These are phyloP conservation scores for Tetrapisispora nanseiensis DNA, from an alignment of 805 yeast genomes.

Conservation along the genomic window DNA sequence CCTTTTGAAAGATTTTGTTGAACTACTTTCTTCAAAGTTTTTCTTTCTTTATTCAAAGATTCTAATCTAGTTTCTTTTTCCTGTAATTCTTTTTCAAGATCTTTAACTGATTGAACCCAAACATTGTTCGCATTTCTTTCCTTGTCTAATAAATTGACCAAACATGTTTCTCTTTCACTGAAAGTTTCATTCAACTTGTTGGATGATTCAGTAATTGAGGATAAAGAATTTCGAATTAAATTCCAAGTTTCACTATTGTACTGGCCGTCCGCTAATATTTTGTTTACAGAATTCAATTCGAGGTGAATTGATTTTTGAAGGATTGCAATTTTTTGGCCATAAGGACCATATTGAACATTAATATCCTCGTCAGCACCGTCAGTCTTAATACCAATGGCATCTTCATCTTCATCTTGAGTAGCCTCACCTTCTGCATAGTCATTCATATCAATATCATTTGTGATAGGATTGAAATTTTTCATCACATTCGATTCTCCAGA, in stretches of 20 bases:
- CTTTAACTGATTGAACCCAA: constrained; percentile 68
- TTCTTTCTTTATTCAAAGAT: constrained; percentile 52
- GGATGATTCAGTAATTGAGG: constrained; percentile 20
- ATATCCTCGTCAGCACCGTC: constrained; percentile 25
- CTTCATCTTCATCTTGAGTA: constrained; percentile 31
- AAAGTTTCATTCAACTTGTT: constrained; percentile 24
- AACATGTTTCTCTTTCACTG: constrained; percentile 33
- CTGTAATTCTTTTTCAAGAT: constrained; percentile 55
- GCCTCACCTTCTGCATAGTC: constrained; percentile 34
- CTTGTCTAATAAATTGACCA: constrained; percentile 43
- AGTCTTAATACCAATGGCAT: constrained; percentile 16
- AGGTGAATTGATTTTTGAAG: constrained; percentile 39
- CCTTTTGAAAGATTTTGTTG: constrained; percentile 28
- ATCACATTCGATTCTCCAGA: neutral
- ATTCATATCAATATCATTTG: constrained; percentile 24
- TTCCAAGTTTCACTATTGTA: constrained; percentile 16
- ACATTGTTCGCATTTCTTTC: constrained; percentile 60
- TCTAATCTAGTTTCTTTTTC: constrained; percentile 52
- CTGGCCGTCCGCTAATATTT: constrained; percentile 28
- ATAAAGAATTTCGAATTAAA: constrained; percentile 22
- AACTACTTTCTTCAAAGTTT: constrained; percentile 44
- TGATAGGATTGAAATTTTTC: constrained; percentile 20
- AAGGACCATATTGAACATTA: constrained; percentile 32
- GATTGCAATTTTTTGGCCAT: constrained; percentile 38
- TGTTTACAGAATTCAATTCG: constrained; percentile 39